Evolutionary conservation across 2,329 filamentous ascomycete species (phyloP), one percentile per base, ranked within the genome.

Genomic region (Lasiodiplodia sp.): DNA sequence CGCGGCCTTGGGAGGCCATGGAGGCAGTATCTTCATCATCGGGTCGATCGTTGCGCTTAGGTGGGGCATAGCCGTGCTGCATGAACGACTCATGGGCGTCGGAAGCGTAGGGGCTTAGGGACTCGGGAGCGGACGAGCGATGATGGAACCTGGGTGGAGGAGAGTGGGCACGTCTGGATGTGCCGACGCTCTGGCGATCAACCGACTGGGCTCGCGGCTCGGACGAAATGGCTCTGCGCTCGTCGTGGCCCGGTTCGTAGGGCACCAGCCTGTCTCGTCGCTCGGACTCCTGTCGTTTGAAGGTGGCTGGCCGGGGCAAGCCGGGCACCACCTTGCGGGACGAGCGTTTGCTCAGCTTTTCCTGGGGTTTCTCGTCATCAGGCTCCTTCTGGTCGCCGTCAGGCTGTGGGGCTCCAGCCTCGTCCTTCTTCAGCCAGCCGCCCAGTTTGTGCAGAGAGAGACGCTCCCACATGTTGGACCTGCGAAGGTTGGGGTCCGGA

Each of bases 241-340:
- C 92, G 49, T 87, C 86, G 31, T 85, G 81, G 38, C 88, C 87
- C 6, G 87, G 86, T 58, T 90, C 83, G 52, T 55, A 57, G 55
- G 92, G 89, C 69, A 91, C 84, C 66, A 97, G 84, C 74, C 89
- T 90, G 73, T 92, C 88, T 73, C 93, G 87, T 71, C 88, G 87
- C 80, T 97, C 94, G 34, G 93, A 95, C 77, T 92, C 87, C 78
- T 95, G 93, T 74, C 94, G 88, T 79, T 90, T 91, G 80, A 96
- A 94, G 0, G 93, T 96, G 73, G 91, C 88, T 4, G 90, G 84
- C 60, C 93, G 88, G 49, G 93, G 92, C 47, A 97, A 82, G 18
- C 91, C 91, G 21, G 93, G 91, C 18, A 94, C 88, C n/a, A 93
- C 92, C 75, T 86, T 89, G 72, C 88, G 78, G 16, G 76, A 76